Base-by-base conservation (phyloP, 148 eudicot species). In the Heliosperma pusillum region DNA sequence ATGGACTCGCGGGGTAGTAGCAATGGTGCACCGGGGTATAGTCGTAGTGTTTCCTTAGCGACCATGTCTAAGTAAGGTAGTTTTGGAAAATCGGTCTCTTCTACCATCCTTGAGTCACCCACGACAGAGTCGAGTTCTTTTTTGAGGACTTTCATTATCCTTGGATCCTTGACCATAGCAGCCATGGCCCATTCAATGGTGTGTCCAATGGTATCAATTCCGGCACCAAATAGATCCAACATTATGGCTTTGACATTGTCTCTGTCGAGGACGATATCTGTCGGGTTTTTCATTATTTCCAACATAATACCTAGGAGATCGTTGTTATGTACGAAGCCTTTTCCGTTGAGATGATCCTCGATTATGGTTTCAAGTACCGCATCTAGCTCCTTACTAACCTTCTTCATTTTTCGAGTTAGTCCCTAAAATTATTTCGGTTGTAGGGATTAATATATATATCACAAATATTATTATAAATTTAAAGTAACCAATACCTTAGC, bases 41-140 rank as follows among this genome's bases (percentile, higher is more conserved):
- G 15, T n/a, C 78, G 20, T 3, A 56, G 36, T 22, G 72, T 67
- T 59, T 75, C 71, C 53, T 75, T 75, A 1, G 55, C 30, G 16
- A 75, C 78, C 78, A 53, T 75, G 40, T 75, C 78, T 67, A 76
- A 40, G 56, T 55, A 76, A 15, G 78, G n/a, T 57, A 76, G 69
- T 1, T 56, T 76, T 5, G 78, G 16, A 30, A 76, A 67, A 29
- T 76, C 78, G 0, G 66, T 29, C 25, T 76, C 78, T 1, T 7
- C 7, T 12, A 66, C 78, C 64, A 76, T 55, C 22, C 66, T 66
- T 3, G 42, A 16, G n/a, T 25, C 40, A 10, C 72, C 72, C 0
- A 68, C 36, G 9, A 67, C 44, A 5, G 33, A 11, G 19, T 76
- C 78, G 1, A 76, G 65, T 57, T 76, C 78, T 17, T 76, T 17